A percentile compares a stretch with the other conserved stretches of the same genome.
These are phyloP conservation scores for Candida morakotiae DNA, from an alignment of 805 yeast species.

Conservation along the genomic window DNA sequence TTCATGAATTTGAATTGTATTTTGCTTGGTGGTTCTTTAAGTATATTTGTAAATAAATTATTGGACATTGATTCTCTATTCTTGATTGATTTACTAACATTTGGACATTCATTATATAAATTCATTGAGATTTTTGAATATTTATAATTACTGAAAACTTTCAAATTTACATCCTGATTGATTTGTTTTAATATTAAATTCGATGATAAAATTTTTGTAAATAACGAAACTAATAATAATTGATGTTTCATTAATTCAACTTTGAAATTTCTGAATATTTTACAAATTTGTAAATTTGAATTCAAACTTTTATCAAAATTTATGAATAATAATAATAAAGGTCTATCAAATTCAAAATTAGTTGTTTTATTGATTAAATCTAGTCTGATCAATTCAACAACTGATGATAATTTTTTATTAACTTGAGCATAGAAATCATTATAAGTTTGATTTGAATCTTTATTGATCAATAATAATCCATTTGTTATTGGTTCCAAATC, in stretches of 20 bases:
- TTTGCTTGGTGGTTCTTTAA: conserved; percentile 33
- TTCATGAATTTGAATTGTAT: conserved; percentile 34
- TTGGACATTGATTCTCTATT: conserved; percentile 11
- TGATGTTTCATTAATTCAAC: conserved; percentile 32
- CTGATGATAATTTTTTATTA: conserved; percentile 22
- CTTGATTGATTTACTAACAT: conserved; percentile 9
- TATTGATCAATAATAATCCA: conserved; percentile 23
- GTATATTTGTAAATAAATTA: conserved; percentile 27
- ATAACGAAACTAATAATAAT: conserved; percentile 34
- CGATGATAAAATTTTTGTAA: conserved; percentile 34
- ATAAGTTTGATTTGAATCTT: conserved; percentile 16
- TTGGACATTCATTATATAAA: conserved; percentile 57
- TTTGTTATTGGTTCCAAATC: conserved; percentile 26
- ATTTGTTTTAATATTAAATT: conserved; percentile 19
- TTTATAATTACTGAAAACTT: conserved; percentile 28
- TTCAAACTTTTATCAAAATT: conserved; percentile 38
- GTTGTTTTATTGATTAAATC: conserved; percentile 40
- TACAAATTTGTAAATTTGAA: conserved; percentile 45
- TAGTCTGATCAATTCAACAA: conserved; percentile 34
- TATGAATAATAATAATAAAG: conserved; percentile 49
- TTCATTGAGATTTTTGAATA: conserved; percentile 46
- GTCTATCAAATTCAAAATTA: conserved; percentile 41
- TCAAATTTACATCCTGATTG: conserved; percentile 14
- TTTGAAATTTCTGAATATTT: conserved; percentile 46
- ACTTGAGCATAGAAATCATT: conserved; percentile 27